Evolutionary conservation across 345 rosid species (phyloP).

Genomic region (Eutrema heterophyllum): DNA sequence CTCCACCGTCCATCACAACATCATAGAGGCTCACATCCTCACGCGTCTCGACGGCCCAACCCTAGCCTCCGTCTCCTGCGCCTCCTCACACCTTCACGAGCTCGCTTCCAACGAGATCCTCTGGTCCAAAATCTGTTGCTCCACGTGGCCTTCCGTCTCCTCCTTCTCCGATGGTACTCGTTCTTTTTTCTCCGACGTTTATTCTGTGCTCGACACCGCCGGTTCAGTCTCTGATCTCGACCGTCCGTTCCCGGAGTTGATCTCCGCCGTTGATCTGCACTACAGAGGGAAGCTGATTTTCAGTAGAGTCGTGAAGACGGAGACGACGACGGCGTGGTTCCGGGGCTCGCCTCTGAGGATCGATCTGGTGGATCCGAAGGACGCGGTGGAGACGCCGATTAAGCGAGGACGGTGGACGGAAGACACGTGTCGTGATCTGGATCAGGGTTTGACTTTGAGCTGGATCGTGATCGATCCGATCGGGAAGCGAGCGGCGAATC

Average conservation of each 20-base stretch:
- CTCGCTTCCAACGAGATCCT: slow-evolving; percentile 44
- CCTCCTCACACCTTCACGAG: slow-evolving; percentile 44
- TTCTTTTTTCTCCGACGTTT: slow-evolving; percentile 68
- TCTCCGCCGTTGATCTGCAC: slow-evolving; percentile 68
- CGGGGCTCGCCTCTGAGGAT: slow-evolving; percentile 64
- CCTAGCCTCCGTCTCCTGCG: slow-evolving; percentile 54
- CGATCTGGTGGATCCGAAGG: slow-evolving; percentile 62
- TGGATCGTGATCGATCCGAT: slow-evolving; percentile 69
- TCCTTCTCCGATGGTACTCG: slow-evolving; percentile 47
- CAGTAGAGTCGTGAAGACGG: slow-evolving; percentile 51
- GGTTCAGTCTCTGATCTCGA: not conserved
- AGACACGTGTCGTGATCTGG: slow-evolving; percentile 38
- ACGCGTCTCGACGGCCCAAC: slow-evolving; percentile 68
- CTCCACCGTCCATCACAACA: slow-evolving; percentile 49
- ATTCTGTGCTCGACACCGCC: slow-evolving; percentile 13
- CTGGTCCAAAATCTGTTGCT: slow-evolving; percentile 49
- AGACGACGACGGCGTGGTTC: slow-evolving; percentile 63
- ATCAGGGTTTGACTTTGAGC: slow-evolving; percentile 45
- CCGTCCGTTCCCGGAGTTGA: slow-evolving; percentile 35
- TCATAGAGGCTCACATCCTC: slow-evolving; percentile 56
- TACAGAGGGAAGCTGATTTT: slow-evolving; percentile 41
- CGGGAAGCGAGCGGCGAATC: slow-evolving; percentile 49
- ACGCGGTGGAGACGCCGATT: slow-evolving; percentile 47
- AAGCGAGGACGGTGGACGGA: slow-evolving; percentile 32
- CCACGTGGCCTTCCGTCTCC: slow-evolving; percentile 80